Evolutionary conservation across 2,329 filamentous ascomycete species (phyloP).

Genomic region (Fusarium sororula): DNA sequence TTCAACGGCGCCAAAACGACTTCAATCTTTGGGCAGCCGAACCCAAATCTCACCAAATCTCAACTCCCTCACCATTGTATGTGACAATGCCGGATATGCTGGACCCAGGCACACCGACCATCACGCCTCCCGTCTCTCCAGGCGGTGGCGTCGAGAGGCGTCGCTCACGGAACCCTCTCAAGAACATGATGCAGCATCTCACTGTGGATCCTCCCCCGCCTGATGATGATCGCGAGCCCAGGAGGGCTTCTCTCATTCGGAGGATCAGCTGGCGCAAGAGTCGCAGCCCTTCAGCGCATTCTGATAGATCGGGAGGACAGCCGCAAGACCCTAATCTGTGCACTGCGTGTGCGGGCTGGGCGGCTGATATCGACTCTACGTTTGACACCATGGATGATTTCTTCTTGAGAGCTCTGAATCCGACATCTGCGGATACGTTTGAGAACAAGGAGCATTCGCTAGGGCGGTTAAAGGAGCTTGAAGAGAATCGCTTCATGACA

Average conservation of each 20-base stretch:
- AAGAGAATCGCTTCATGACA: conserved; percentile 46
- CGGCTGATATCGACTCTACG: conserved; percentile 46
- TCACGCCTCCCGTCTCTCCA: conserved; percentile 36
- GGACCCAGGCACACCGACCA: conserved; percentile 38
- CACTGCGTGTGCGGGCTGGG: conserved; percentile 44
- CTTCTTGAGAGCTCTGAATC: conserved; percentile 43
- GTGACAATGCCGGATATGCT: conserved; percentile 45
- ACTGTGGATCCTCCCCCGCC: conserved; percentile 46
- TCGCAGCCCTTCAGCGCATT: conserved; percentile 49
- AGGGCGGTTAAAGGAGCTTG: conserved; percentile 41
- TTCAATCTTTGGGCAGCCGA: conserved; percentile 2
- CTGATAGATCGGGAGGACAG: conserved; percentile 42
- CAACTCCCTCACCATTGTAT: background rate
- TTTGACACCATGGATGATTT: conserved; percentile 46
- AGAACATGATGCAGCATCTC: conserved; percentile 51
- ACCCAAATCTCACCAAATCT: background rate
- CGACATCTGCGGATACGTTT: conserved; percentile 44
- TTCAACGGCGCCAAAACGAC: conserved; percentile 27
- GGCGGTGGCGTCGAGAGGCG: conserved; percentile 42
- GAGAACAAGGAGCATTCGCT: conserved; percentile 46
- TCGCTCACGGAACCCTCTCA: conserved; percentile 48
- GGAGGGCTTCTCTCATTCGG: conserved; percentile 48
- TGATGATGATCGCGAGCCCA: conserved; percentile 40
- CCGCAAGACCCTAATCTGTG: conserved; percentile 46
- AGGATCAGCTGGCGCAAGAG: conserved; percentile 49